A percentile compares a stretch with the other conserved stretches of the same genome.
phyloP scores from a whole-genome alignment of 352 stramenopile species.

The Phytophthora sp. region DNA sequence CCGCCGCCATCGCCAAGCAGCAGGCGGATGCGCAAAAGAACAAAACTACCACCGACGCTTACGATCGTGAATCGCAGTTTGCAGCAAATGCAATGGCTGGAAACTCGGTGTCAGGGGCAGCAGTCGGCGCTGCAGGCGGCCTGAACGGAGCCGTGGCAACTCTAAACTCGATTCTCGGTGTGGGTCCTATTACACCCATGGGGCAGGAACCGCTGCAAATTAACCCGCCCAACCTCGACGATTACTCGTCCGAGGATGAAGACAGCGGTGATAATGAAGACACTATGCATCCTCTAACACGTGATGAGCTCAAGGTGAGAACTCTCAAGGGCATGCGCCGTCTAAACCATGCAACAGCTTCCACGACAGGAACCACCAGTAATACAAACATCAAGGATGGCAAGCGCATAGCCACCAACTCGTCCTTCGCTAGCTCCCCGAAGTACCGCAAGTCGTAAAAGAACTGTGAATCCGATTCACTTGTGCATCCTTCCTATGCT shows the following conservation, averaged over 20 bases:
- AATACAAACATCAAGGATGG: constrained; percentile 24
- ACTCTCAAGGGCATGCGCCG: constrained; percentile 87
- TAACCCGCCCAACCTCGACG: constrained; percentile 93
- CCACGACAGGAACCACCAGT: constrained; percentile 5
- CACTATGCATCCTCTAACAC: constrained; percentile 88
- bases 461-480: no score
- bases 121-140: constrained; percentile 18
- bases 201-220: constrained; percentile 91
- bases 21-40: constrained; percentile 43
- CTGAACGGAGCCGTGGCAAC: constrained; percentile 29
- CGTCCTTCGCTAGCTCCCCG: constrained; percentile 11
- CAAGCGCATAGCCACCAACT: constrained; percentile 19
- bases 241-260: constrained; percentile 94
- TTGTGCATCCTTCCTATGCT: constrained; percentile 5
- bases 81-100: constrained; percentile 24
- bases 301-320: constrained; percentile 92
- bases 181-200: constrained; percentile 89
- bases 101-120: constrained; percentile 1
- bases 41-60: constrained; percentile 39
- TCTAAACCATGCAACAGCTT: constrained; percentile 51
- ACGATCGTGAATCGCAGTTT: constrained; percentile 54
- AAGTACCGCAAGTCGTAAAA: constrained; percentile 32
- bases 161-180: constrained; percentile 78
- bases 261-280: constrained; percentile 90
- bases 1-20: constrained; percentile 47